Base-by-base conservation (phyloP, 257 asterid genomes). In the Coffea eugenioides region DNA sequence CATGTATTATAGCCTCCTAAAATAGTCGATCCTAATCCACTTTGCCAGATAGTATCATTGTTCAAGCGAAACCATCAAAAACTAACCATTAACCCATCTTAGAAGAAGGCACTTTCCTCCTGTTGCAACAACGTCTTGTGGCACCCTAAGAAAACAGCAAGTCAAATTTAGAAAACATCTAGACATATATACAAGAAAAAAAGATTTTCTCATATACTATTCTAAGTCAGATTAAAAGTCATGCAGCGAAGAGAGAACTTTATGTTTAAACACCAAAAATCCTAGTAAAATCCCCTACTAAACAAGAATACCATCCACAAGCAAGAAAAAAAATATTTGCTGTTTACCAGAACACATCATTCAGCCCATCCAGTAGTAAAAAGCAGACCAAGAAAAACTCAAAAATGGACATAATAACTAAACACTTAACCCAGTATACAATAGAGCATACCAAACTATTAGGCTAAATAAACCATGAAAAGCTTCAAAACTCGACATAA, bases 81-180 rank as follows among this genome's bases (percentile, higher is more conserved):
- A 89, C 98, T 69, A 77, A 95, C 99, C 99, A 79, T 90, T 95
- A 75, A 95, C 98, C 99, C 99, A 95, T 87, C 88, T 92, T 73
- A 91, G 77, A 70, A 95, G 84, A 39, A 79, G 82, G 84, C 98
- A 90, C 84, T 93, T 95, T 75, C 98, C 99, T 77, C 99, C 99
- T 61, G 93, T 91, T 68, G 99, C 82, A n/a, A 95, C 89, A 31
- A 90, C 89, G 77, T 95, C 99, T 82, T 95, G 99, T n/a, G 97
- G 97, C 83, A 95, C 97, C 99, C 99, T 95, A 52, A 68, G 75
- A 77, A 69, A 52, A 59, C 49, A 84, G 46, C 36, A 73, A 16
- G 39, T 69, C 36, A 62, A 13, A 48, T 51, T 80, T 31, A 76
- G 23, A 14, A 6, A 16, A 36, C 10, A 6, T 11, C 39, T 27